Evolutionary conservation across 129 eudicot genomes (phyloP), one percentile per base, ranked within the genome.

Genomic region (Pulicaria dysenterica): DNA sequence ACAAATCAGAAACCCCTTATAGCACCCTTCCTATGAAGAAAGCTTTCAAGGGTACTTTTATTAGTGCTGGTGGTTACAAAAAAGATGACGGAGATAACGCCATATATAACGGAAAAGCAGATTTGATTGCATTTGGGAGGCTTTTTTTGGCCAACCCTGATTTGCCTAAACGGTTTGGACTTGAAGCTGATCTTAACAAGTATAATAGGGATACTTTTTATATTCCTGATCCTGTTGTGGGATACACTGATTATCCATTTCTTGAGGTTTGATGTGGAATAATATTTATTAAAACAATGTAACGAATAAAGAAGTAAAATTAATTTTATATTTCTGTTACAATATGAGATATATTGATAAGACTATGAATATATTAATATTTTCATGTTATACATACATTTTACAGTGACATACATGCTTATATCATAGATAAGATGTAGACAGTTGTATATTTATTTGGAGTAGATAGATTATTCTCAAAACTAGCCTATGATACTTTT

Each of bases 191-290:
- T 41, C 74, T 73, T 8, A 82, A 82, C 49, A 68, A 74, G 78
- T 74, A 78, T 39, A 34, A 83, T 1, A 47, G 83, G 56, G 72
- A 70, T 58, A 83, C 83, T 0, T 83, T 83, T 54, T 83, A 79
- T 70, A 83, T 44, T 55, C 80, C 37, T 19, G 83, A 79, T 78
- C 78, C 83, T 2, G 56, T 69, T 7, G 71, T 74, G 1, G 87
- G 87, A 6, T 79, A 83, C 17, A 83, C 87, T 0, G 87, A 78
- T 64, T 83, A 83, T 48, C 87, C 83, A 31, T 83, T 79, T 79
- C 81, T 83, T 63, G 76, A 79, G 64, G 72, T 69, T 11, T 69
- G 41, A 69, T 15, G 54, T 61, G 43, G 4, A 24, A 5, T 10
- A 15, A 48, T 9, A 6, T 11, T 47, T 3, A 10, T 0, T 9